Percentiles rank a stretch among this genome's conserved stretches.
phyloP scores from a whole-genome alignment of 495 filamentous ascomycete genomes.

The Podospora tetraspora region DNA sequence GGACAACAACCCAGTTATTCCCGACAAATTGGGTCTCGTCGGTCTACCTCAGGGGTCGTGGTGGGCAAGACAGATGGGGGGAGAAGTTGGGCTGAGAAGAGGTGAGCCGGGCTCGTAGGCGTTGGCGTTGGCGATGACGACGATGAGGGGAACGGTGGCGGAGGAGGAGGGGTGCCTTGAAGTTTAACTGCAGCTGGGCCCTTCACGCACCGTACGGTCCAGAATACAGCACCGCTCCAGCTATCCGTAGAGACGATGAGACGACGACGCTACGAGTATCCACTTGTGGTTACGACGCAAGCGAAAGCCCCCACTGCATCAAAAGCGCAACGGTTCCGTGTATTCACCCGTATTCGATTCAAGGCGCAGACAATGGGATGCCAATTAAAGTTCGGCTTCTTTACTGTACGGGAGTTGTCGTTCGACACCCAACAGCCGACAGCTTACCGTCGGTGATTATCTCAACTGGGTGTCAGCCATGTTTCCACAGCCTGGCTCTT shows the following conservation, averaged over 20 bases:
- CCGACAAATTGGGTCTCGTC: not conserved
- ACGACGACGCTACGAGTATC: not conserved
- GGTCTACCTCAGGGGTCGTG: too few species aligned
- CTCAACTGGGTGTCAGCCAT: not conserved
- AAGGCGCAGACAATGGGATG: not conserved
- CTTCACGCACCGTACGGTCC: not conserved
- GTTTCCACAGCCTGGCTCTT: not conserved
- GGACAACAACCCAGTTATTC: not conserved
- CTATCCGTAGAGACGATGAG: too few species aligned
- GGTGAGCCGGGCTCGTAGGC: not conserved
- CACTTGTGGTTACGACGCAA: not conserved
- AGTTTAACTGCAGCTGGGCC: not conserved
- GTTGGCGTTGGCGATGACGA: not conserved
- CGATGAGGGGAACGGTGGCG: not conserved
- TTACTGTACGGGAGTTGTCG: not conserved
- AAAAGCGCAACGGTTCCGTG: not conserved
- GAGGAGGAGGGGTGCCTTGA: not conserved
- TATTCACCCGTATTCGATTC: not conserved
- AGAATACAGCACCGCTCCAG: not conserved
- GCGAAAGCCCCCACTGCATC: not conserved
- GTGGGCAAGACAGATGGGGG: too few species aligned
- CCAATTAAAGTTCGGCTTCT: too few species aligned
- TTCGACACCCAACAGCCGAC: not conserved
- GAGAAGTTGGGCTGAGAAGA: not conserved
- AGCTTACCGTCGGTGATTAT: not conserved